These are phyloP conservation scores for Avena sativa DNA, from an alignment of 176 grass and related monocot genomes.

Conservation along the genomic window DNA sequence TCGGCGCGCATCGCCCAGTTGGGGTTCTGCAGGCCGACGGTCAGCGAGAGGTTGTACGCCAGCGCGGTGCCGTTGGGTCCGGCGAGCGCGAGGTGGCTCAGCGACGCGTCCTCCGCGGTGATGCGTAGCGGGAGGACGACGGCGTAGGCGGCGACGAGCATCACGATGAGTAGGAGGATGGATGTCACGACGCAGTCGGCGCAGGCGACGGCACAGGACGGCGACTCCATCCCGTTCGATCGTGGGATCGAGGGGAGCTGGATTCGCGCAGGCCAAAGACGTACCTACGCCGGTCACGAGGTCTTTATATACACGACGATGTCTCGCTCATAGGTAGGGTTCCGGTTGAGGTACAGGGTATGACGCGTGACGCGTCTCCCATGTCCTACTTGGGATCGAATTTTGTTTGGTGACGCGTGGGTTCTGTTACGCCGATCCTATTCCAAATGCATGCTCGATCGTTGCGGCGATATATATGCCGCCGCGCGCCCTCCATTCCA, in stretches of 20 bases:
- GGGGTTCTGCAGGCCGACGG: constrained; percentile 37
- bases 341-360: background rate
- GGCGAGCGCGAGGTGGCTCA: constrained; percentile 30
- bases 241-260: background rate
- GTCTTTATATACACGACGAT: background rate
- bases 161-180: background rate
- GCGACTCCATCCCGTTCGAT: background rate
- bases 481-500: background rate
- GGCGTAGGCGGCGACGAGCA: constrained; percentile 11
- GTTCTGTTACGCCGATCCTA: background rate
- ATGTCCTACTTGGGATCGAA: background rate
- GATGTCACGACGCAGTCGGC: background rate
- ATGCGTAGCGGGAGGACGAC: background rate
- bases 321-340: background rate
- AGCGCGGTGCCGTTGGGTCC: constrained; percentile 16
- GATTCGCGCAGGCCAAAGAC: background rate
- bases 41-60: constrained; percentile 42
- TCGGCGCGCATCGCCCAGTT: constrained; percentile 38
- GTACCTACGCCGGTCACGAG: background rate
- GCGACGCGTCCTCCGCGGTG: constrained; percentile 29
- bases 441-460: background rate
- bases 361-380: background rate
- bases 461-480: background rate
- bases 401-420: background rate
- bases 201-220: background rate